phyloP scores from a whole-genome alignment of 2,329 filamentous ascomycete genomes.

The Phaeoacremonium minimum region DNA sequence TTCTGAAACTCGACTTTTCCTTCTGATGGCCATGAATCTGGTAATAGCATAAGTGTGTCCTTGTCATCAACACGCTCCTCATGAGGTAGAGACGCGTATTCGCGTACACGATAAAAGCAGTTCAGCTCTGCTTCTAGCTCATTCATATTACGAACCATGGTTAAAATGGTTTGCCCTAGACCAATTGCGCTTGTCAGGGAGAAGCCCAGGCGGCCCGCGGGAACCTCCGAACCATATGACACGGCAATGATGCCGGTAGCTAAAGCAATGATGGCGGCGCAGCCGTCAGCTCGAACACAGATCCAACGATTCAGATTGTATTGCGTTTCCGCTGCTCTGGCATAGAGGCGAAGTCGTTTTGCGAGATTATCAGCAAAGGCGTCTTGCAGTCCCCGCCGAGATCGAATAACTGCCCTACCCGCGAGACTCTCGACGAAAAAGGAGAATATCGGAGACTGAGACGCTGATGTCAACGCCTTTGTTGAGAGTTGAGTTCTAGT shows the following conservation, averaged over 20 bases:
- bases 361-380: not conserved
- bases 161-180: constrained; percentile 6
- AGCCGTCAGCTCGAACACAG: constrained; percentile 9
- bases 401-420: not conserved
- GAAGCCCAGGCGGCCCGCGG: constrained; percentile 10
- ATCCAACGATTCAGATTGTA: constrained; percentile 12
- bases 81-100: not conserved
- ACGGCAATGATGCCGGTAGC: constrained; percentile 6
- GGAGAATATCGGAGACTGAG: not conserved
- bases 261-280: constrained; percentile 9
- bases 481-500: not conserved
- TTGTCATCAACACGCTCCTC: not conserved
- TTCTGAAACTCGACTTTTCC: not conserved
- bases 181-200: constrained; percentile 9
- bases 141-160: constrained; percentile 10
- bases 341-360: not conserved
- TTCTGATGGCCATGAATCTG: not conserved
- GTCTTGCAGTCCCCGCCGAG: not conserved
- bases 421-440: not conserved
- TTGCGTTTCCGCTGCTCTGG: not conserved
- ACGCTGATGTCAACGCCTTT: not conserved
- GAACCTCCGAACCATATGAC: constrained; percentile 4
- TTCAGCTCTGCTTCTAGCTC: constrained; percentile 14
- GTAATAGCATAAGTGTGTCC: not conserved
- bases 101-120: constrained; percentile 1